Conservation (phyloP, 2,329 filamentous ascomycete genomes). For the Huntiella savannae region DNA sequence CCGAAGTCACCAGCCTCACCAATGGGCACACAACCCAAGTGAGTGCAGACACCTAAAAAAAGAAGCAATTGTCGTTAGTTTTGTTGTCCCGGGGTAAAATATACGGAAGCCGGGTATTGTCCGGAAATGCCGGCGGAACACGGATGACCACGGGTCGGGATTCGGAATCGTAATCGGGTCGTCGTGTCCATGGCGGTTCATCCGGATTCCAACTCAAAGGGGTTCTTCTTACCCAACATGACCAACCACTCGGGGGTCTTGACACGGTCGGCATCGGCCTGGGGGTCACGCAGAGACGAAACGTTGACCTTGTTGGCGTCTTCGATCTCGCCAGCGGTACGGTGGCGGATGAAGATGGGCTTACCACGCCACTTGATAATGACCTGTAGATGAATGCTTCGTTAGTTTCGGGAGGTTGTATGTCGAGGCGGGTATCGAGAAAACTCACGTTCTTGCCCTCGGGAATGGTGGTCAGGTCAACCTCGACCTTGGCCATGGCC, state of each 20-base stretch:
- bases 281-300: slow-evolving; percentile 70
- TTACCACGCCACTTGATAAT: slow-evolving; percentile 99
- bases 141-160: too few species aligned
- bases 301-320: slow-evolving; percentile 82
- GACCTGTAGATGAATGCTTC: slow-evolving; percentile 34
- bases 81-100: too few species aligned
- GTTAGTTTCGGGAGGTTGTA: background rate
- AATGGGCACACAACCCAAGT: slow-evolving; percentile 97
- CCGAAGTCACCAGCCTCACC: slow-evolving; percentile 95
- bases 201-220: too few species aligned
- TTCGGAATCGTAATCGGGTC: too few species aligned
- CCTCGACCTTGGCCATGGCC: slow-evolving; percentile 98
- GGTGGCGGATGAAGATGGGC: slow-evolving; percentile 99
- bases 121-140: too few species aligned
- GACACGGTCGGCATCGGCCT: slow-evolving; percentile 79
- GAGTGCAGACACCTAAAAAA: slow-evolving; percentile 80
- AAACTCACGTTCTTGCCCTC: slow-evolving; percentile 93
- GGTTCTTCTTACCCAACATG: slow-evolving; percentile 60
- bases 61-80: background rate
- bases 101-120: too few species aligned
- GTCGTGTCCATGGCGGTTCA: too few species aligned
- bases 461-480: slow-evolving; percentile 78
- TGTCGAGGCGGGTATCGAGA: background rate
- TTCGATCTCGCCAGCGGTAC: slow-evolving; percentile 79
- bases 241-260: slow-evolving; percentile 98